Evolutionary conservation across 805 yeast genomes (phyloP).

Genomic region (Nakazawaea wyomingensis): DNA sequence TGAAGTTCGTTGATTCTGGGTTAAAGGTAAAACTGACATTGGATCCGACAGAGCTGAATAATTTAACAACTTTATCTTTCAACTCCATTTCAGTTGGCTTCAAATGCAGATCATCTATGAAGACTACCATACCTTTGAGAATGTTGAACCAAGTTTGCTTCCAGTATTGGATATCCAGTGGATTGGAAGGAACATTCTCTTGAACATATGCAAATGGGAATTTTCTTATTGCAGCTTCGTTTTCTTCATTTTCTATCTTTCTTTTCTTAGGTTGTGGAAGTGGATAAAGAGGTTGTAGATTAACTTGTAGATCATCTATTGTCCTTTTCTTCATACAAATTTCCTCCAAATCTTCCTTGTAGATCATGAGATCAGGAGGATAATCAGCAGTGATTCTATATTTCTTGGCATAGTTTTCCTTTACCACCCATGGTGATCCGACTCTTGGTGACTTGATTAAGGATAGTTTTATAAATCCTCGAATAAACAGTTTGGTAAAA

Average conservation of each 20-base stretch:
- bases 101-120: constrained; percentile 43
- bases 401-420: constrained; percentile 63
- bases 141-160: constrained; percentile 47
- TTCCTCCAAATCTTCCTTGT: constrained; percentile 20
- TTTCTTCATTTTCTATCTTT: constrained; percentile 13
- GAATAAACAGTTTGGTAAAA: constrained; percentile 85
- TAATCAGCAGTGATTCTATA: constrained; percentile 60
- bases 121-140: constrained; percentile 41
- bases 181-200: constrained; percentile 31
- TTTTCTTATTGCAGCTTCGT: background rate
- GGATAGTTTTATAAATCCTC: constrained; percentile 80
- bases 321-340: constrained; percentile 10
- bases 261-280: constrained; percentile 9
- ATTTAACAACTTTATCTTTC: constrained; percentile 36
- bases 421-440: constrained; percentile 97
- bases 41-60: constrained; percentile 46
- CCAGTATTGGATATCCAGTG: constrained; percentile 37
- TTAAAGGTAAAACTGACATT: constrained; percentile 41
- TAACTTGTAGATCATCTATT: constrained; percentile 8
- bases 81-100: constrained; percentile 27
- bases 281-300: constrained; percentile 11
- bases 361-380: constrained; percentile 43
- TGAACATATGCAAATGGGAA: constrained; percentile 25
- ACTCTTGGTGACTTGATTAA: constrained; percentile 72
- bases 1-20: constrained; percentile 36